Conservation (phyloP, 2,329 filamentous ascomycete genomes). For the Sporothrix pseudoabietina region DNA sequence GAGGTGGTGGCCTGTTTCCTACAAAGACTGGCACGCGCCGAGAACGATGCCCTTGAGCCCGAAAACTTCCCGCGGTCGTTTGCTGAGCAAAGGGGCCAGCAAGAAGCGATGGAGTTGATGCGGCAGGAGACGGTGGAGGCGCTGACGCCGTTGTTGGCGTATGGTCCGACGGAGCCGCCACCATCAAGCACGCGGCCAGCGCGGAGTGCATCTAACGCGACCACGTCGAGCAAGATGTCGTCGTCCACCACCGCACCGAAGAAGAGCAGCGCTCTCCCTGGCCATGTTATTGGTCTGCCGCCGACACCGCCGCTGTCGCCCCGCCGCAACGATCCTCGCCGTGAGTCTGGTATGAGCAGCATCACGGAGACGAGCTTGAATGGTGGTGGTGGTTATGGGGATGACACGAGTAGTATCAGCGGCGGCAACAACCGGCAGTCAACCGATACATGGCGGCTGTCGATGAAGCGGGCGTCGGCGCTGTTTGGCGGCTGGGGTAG, state of each 20-base stretch:
- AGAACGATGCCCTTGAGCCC: conserved; percentile 31
- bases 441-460: conserved; percentile 19
- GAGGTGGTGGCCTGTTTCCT: conserved; percentile 31
- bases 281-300: conserved; percentile 13
- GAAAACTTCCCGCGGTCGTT: conserved; percentile 24
- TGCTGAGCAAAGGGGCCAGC: conserved; percentile 23
- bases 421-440: neutral
- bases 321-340: conserved; percentile 20
- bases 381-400: neutral
- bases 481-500: conserved; percentile 24
- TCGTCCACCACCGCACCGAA: neutral
- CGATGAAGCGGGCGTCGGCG: conserved; percentile 29
- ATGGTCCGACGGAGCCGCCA: conserved; percentile 23
- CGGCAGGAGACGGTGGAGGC: conserved; percentile 32
- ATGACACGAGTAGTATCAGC: conserved; percentile 1
- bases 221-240: neutral
- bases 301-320: conserved; percentile 33
- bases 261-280: neutral
- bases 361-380: conserved; percentile 25
- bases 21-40: conserved; percentile 30
- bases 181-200: neutral
- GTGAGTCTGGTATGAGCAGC: conserved; percentile 29
- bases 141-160: conserved; percentile 30
- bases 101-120: conserved; percentile 22
- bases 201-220: neutral